phyloP scores from a whole-genome alignment of 176 grass and related monocot genomes.

The Pharus latifolius region DNA sequence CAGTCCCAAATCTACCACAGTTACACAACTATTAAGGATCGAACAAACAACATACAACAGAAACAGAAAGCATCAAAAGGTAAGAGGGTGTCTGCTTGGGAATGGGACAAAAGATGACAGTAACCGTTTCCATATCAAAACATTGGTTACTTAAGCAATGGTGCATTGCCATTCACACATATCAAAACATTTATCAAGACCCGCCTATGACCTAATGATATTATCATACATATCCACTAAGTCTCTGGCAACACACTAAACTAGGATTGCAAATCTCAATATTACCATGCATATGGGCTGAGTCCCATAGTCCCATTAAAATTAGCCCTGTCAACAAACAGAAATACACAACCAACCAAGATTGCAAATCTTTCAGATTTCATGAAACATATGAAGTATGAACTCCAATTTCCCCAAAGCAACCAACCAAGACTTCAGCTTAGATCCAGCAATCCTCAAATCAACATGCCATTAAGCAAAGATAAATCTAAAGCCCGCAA shows the following conservation, averaged over 20 bases:
- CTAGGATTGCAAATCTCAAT: too few species aligned
- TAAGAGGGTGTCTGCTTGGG: background rate
- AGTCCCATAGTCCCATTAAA: too few species aligned
- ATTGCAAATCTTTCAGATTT: background rate
- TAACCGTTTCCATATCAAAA: too few species aligned
- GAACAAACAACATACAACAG: background rate
- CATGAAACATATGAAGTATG: background rate
- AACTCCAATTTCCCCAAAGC: background rate
- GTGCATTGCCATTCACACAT: background rate
- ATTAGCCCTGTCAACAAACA: too few species aligned
- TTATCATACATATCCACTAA: too few species aligned
- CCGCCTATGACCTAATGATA: background rate
- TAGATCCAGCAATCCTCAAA: too few species aligned
- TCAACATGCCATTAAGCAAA: too few species aligned
- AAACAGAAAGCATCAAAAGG: background rate
- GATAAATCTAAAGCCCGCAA: too few species aligned
- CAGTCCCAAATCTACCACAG: conserved; percentile 28
- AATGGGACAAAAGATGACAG: background rate
- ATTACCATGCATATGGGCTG: too few species aligned
- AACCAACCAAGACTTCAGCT: background rate
- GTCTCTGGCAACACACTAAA: too few species aligned
- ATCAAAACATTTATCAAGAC: background rate
- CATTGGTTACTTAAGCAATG: background rate
- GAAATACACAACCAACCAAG: background rate
- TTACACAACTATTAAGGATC: background rate